phyloP scores from a whole-genome alignment of 73 alveolate species.

The Effrenium voratum region DNA sequence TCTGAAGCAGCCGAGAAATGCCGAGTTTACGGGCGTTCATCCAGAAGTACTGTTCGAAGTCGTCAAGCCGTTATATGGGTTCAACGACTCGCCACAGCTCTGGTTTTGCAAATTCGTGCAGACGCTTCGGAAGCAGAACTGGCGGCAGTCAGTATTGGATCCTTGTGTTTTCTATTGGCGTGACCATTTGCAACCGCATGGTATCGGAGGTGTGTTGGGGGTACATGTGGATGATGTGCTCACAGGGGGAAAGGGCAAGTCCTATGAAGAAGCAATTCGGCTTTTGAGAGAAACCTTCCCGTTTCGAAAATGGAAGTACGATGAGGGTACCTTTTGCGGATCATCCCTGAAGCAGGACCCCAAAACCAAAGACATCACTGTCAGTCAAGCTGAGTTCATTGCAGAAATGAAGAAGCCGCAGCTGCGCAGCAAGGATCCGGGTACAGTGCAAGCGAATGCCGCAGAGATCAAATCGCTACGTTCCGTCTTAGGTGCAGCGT shows the following conservation, averaged over 20 bases:
- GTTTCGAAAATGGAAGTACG: background rate
- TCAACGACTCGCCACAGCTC: background rate
- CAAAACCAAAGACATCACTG: background rate
- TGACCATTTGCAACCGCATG: background rate
- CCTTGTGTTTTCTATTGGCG: background rate
- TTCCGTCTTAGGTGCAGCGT: background rate
- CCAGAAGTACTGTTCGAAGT: background rate
- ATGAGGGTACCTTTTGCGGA: background rate
- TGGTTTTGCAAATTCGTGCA: background rate
- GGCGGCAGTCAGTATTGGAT: background rate
- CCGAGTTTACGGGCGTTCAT: background rate
- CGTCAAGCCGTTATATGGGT: background rate
- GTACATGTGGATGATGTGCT: conserved; percentile 8
- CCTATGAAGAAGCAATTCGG: background rate
- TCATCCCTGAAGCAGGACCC: background rate
- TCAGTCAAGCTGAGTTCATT: background rate
- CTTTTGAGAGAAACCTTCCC: background rate
- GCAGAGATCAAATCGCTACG: background rate
- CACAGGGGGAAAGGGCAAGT: background rate
- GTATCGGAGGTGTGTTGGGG: background rate
- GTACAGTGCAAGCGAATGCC: background rate
- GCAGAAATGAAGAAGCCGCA: background rate
- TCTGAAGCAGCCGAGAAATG: background rate
- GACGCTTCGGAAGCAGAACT: background rate
- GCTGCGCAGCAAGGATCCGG: background rate